Evolutionary conservation across 768 basidiomycete species (phyloP), one percentile per base, ranked within the genome.

Genomic region (Russula dissimulans): DNA sequence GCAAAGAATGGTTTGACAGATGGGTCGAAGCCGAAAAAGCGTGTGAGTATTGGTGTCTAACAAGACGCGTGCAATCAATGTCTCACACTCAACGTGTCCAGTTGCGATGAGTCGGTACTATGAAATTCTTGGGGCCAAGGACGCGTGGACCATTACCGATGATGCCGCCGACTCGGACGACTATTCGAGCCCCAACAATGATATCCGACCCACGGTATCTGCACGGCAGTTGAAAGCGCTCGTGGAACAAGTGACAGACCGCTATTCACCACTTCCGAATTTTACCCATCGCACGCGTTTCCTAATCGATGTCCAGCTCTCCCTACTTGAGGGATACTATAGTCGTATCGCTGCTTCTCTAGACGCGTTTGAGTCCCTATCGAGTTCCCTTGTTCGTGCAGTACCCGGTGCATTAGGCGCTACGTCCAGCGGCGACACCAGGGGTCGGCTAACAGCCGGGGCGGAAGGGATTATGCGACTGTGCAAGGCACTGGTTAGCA

Each of bases 201-300:
- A 80, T 53, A 69, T 85, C 42, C 82, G 81, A 66, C 81, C 92
- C 5, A 97, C 95, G 0, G 82, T 83, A 64, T 95, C 93, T 10
- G 85, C 95, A 1, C 78, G 94, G 32, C 79, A 88, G 66, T 76
- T 97, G 60, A 90, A 89, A 68, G 83, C 88, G 29, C 76, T 98
- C 18, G 77, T 97, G 11, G 91, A 97, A 66, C 95, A 97, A 73
- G 84, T 98, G 56, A 94, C 94, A 59, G 94, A 95, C 70, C 94
- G 95, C 10, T 99, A 97, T 71, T 84, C 86, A 9, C 89, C 91
- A 0, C 78, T 99, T 4, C 95, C 95, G 0, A 80, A 79, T 54
- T 80, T 88, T 58, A 69, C 76, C 10, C 89, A 97, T 59, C 86
- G 88, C 41, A 84, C 85, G 0, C 85, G 85, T 42, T 99, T 98